Conservation (phyloP, 306 rosid genomes). For the Cucurbita argyrosperma region DNA sequence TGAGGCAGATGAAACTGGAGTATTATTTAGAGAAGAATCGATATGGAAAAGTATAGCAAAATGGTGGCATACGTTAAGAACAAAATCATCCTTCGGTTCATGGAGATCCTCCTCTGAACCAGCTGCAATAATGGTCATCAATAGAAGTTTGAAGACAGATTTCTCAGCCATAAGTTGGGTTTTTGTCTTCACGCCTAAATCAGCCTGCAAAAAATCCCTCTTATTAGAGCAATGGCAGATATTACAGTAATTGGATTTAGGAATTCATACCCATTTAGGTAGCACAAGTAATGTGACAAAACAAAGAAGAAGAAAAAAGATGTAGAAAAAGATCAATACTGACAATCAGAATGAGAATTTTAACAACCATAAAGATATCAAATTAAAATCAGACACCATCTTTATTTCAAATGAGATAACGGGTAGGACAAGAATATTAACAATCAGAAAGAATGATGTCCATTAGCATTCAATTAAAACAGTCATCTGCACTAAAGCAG, state of each 20-base stretch:
- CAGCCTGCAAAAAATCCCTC: conserved; percentile 52
- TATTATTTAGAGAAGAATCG: conserved; percentile 40
- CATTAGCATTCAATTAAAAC: background rate
- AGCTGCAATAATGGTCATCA: conserved; percentile 82
- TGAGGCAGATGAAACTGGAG: conserved; percentile 27
- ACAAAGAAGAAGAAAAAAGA: no score
- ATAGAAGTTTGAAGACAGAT: conserved; percentile 83
- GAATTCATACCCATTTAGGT: background rate
- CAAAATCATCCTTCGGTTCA: conserved; percentile 76
- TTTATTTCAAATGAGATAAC: background rate
- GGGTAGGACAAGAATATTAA: background rate
- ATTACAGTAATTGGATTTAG: background rate
- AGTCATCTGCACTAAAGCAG: background rate
- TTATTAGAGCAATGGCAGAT: conserved; percentile 17
- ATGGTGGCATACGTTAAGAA: conserved; percentile 81
- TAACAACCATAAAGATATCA: background rate
- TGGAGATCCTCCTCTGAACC: conserved; percentile 74
- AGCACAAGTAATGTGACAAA: background rate
- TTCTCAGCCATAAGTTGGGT: conserved; percentile 98
- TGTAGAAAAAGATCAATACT: background rate
- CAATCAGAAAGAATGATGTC: background rate
- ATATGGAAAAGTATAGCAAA: conserved; percentile 85
- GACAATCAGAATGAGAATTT: background rate
- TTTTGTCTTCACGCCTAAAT: conserved; percentile 97
- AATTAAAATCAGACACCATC: background rate